Evolutionary conservation across 2,329 filamentous ascomycete genomes (phyloP), one percentile per base, ranked within the genome.

Genomic region (Colletotrichum kahawae): DNA sequence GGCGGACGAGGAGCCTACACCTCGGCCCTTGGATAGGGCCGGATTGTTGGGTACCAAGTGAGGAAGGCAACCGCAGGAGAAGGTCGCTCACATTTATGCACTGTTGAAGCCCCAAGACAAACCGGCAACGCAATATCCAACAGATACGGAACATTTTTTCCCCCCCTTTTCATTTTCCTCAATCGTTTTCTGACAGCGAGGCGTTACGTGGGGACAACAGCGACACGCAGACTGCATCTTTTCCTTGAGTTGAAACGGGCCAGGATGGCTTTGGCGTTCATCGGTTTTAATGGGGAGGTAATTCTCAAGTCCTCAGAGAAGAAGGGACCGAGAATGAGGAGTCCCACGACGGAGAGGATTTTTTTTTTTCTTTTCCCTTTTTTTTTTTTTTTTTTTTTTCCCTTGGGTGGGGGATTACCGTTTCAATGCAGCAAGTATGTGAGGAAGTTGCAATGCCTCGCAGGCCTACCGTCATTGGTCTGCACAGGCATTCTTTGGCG

Each of bases 1-100:
- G 18, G 78, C 77, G 59, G 80, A 82, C 14, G 83, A 87, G 33
- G 84, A 88, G 70, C 82, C 84, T 14, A 88, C 86, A 4, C 86
- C 87, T 63, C 82, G 84, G 33, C 82, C 85, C 5, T 70, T 76
- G 38, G 75, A 78, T 59, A 69, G 74, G 48, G 65, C 59, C 27
- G 70, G 51, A 9, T 13, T 74, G 24, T 7, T 65, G 70, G 48
- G 51, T 7, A 31, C 51, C 21, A 48, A 70, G 24, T 69, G 81
- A 78, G 67, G 76, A 70, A 72, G 60, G 43, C 66, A 70, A 68
- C 59, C 51, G 48, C 54, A 14, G 34, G 29, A 27, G 65, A 36
- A 77, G 54, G 33, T 51, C 18, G 12, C 48, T 33, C 29, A 54
- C 16, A 54, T 59, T 54, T 38, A 71, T 43, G n/a, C 31, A 34